phyloP scores from a whole-genome alignment of 2,329 filamentous ascomycete species.

The Pseudomassariella vexata region DNA sequence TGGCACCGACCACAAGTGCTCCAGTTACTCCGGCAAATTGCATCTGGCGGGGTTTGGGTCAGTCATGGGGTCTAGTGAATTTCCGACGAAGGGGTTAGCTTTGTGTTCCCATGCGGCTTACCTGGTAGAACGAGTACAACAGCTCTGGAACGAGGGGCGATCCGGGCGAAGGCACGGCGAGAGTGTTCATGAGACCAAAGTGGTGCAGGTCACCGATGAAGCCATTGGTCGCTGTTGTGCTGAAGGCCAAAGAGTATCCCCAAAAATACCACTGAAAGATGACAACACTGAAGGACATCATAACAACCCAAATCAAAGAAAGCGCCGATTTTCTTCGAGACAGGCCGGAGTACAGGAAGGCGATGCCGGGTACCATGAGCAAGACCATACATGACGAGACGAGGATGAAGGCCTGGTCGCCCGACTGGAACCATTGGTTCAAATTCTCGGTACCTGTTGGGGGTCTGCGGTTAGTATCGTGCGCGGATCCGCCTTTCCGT shows the following conservation, averaged over 20 bases:
- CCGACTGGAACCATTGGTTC: slow-evolving; percentile 91
- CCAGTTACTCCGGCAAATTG: slow-evolving; percentile 95
- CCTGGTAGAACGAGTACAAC: slow-evolving; percentile 91
- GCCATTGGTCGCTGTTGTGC: slow-evolving; percentile 70
- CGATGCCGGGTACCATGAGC: slow-evolving; percentile 94
- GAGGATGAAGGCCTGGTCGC: slow-evolving; percentile 92
- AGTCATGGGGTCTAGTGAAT: too few species aligned
- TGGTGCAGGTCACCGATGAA: slow-evolving; percentile 89
- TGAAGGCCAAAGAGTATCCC: slow-evolving; percentile 96
- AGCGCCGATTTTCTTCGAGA: slow-evolving; percentile 96
- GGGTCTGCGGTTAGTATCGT: neutral
- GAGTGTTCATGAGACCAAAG: slow-evolving; percentile 81
- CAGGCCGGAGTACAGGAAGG: slow-evolving; percentile 94
- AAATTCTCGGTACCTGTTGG: slow-evolving; percentile 70
- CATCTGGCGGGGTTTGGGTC: slow-evolving; percentile 54
- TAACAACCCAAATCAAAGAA: slow-evolving; percentile 94
- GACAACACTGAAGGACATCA: slow-evolving; percentile 87
- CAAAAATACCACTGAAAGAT: slow-evolving; percentile 99
- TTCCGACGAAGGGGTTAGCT: too few species aligned
- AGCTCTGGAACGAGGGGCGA: slow-evolving; percentile 84
- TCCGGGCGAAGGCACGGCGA: slow-evolving; percentile 79
- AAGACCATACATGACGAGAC: slow-evolving; percentile 87
- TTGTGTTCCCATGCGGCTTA: slow-evolving; percentile 39
- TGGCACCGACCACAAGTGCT: slow-evolving; percentile 84
- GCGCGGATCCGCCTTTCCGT: slow-evolving; percentile 5